Evolutionary conservation across 2,329 filamentous ascomycete genomes (phyloP).

Genomic region (Neofusicoccum ribis): DNA sequence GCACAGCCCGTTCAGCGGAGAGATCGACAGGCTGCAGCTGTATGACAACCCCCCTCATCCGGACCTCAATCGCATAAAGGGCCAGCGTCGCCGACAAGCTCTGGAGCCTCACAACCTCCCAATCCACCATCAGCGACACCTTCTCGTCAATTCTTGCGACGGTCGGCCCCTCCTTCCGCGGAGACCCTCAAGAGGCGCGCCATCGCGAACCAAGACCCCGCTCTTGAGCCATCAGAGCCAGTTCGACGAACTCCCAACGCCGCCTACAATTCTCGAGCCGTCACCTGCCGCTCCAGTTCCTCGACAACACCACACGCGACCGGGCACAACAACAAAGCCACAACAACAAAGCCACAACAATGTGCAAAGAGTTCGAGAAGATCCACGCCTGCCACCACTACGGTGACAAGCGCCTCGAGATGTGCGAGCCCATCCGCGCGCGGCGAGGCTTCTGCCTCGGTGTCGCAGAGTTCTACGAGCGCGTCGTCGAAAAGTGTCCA

Average conservation of each 20-base stretch:
- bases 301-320: no score
- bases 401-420: constrained; percentile 10
- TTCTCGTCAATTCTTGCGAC: background rate
- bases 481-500: constrained; percentile 13
- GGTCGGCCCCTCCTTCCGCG: background rate
- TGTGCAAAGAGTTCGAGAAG: constrained; percentile 16
- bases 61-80: background rate
- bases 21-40: constrained; percentile 18
- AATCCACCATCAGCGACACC: background rate
- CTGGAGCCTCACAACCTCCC: background rate
- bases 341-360: constrained; percentile 4
- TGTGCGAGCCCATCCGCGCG: constrained; percentile 16
- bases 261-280: background rate
- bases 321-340: background rate
- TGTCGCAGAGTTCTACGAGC: constrained; percentile 8
- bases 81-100: background rate
- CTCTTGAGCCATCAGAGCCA: background rate
- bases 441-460: constrained; percentile 15
- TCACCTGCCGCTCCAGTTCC: background rate
- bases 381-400: constrained; percentile 16
- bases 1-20: constrained; percentile 15
- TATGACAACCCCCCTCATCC: background rate
- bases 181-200: background rate
- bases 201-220: background rate
- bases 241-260: background rate